Evolutionary conservation across 345 rosid genomes (phyloP).

Genomic region (Ceriops zippeliana): DNA sequence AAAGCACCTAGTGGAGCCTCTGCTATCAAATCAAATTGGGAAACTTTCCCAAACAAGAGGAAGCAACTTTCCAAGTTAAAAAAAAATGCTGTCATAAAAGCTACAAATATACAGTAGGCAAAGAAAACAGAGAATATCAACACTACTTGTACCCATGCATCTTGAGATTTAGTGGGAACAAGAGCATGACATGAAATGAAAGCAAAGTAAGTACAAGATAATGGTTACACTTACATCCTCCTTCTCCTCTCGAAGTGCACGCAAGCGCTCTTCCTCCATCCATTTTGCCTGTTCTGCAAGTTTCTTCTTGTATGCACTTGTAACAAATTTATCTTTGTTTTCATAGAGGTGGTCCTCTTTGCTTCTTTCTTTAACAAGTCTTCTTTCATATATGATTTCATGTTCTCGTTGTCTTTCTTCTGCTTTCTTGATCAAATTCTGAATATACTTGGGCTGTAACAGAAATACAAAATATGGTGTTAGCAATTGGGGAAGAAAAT

Average conservation of each 20-base stretch:
- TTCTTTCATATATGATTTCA: constrained; percentile 70
- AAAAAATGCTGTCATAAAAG: too few species aligned
- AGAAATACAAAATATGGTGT: neutral
- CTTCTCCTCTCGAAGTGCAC: constrained; percentile 71
- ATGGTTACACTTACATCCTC: constrained; percentile 64
- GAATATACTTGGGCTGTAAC: constrained; percentile 74
- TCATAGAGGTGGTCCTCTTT: constrained; percentile 81
- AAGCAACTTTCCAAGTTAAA: too few species aligned
- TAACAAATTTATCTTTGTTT: constrained; percentile 79
- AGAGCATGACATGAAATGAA: neutral
- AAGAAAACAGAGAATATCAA: too few species aligned
- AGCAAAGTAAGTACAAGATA: neutral
- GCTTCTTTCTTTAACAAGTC: constrained; percentile 81
- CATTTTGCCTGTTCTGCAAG: constrained; percentile 85
- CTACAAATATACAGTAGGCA: too few species aligned
- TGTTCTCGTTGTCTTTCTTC: constrained; percentile 66
- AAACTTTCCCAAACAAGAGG: too few species aligned
- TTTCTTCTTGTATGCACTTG: constrained; percentile 72
- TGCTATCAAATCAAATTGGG: too few species aligned
- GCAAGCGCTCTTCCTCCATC: constrained; percentile 67
- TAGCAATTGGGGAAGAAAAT: neutral
- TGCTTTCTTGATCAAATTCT: constrained; percentile 58
- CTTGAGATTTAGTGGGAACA: neutral
- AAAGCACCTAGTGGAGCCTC: too few species aligned
- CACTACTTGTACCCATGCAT: neutral